Evolutionary conservation across 2,329 filamentous ascomycete genomes (phyloP), one percentile per base, ranked within the genome.

Genomic region (Ciborinia camelliae): DNA sequence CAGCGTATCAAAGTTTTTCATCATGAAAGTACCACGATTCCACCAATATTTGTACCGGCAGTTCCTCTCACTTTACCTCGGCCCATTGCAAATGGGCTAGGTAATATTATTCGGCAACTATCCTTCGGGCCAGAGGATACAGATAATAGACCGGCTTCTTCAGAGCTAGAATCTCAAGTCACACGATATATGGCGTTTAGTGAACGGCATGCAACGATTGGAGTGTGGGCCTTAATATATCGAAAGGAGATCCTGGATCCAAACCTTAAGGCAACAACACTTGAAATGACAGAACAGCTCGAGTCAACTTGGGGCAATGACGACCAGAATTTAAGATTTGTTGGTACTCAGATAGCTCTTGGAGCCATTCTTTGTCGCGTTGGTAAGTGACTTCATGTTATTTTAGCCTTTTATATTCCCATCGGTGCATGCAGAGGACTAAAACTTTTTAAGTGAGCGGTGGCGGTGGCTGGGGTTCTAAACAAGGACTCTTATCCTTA

Each of bases 401-500:
- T 32, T 26, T 26, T 41, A 28, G 7, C 28, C 12, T 10, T 10
- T 50, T 20, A 47, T 59, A 43, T 54, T 10, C 69, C 69, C 55
- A 72, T 45, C 14, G 20, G 15, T 12, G 30, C 20, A 59, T 59
- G 15, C 26, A 59, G 23, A 18, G 28, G 9, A 39, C 47, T 30
- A 68, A 62, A 62, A 57, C 30, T 6, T 37, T 3, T 41, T 50
- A 80, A 82, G 84, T 93, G 68, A 92, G 90, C 71, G 91, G 91
- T 5, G 91, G 91, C 53, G 91, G 91, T 50, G 91, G 91, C 26
- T 96, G 91, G 91, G 91, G 91, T 20, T 80, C 84, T 64, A 95
- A 94, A 75, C 86, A 89, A 71, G 91, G 91, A 0, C 79, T 96
- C 0, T 78, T 96, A 3, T 91, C 91, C 7, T 81, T 96, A 4